Evolutionary conservation across 1,284 basidiomycete genomes (phyloP).

Genomic region (Gomphus sp.): DNA sequence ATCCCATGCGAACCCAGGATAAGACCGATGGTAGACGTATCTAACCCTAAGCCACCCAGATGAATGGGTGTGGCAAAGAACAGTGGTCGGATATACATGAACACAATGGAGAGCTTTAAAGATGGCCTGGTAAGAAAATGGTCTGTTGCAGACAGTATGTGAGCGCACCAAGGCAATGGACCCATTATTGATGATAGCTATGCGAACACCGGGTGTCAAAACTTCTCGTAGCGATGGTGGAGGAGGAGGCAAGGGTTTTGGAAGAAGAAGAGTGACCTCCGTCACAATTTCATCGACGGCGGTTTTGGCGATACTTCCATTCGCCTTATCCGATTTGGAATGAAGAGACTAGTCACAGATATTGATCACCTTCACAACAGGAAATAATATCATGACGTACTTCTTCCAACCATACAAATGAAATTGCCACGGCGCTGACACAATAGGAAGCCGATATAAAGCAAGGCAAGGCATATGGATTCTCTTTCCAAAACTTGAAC

Average conservation of each 20-base stretch:
- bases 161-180: not conserved
- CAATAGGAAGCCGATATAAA: conserved; percentile 1
- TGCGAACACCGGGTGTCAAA: not conserved
- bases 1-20: conserved; percentile 48
- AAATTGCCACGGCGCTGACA: not conserved
- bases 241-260: not conserved
- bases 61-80: conserved; percentile 58
- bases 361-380: conserved; percentile 25
- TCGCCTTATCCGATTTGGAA: not conserved
- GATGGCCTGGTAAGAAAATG: conserved; percentile 18
- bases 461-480: conserved; percentile 32
- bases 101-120: conserved; percentile 52
- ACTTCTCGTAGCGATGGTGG: conserved; percentile 19
- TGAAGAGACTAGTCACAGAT: not conserved
- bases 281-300: conserved; percentile 10
- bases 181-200: not conserved
- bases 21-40: conserved; percentile 50
- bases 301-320: conserved; percentile 20
- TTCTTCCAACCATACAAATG: not conserved
- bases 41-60: conserved; percentile 47
- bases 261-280: conserved; percentile 11
- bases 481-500: conserved; percentile 20
- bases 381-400: conserved; percentile 8
- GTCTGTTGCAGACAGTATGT: not conserved
- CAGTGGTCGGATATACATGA: conserved; percentile 53